Conservation (phyloP, 768 basidiomycete species). For the Boletus bicolor region DNA sequence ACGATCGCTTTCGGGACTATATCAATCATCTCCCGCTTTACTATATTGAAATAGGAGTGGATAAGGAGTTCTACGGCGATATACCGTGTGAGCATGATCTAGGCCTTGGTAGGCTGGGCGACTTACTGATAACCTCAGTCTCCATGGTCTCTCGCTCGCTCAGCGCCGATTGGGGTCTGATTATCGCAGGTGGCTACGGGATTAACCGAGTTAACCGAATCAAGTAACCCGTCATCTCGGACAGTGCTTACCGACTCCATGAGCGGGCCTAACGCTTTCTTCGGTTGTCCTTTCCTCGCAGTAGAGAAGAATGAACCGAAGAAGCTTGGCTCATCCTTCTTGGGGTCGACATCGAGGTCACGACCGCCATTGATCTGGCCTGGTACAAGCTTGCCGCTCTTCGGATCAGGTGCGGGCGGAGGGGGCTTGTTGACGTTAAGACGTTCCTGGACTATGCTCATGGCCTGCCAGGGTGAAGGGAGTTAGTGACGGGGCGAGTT, state of each 20-base stretch:
- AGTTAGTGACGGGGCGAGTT: background rate
- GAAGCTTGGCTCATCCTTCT: constrained; percentile 89
- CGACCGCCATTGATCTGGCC: constrained; percentile 85
- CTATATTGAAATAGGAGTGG: constrained; percentile 95
- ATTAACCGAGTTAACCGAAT: background rate
- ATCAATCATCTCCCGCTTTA: constrained; percentile 99
- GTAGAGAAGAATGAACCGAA: constrained; percentile 94
- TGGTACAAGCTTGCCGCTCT: constrained; percentile 58
- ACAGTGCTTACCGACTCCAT: constrained; percentile 54
- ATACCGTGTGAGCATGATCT: background rate
- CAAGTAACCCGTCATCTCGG: constrained; percentile 12
- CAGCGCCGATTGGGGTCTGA: constrained; percentile 86
- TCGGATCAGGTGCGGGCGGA: constrained; percentile 54
- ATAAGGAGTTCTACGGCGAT: constrained; percentile 78
- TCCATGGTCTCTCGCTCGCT: constrained; percentile 97
- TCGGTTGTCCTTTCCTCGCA: constrained; percentile 55
- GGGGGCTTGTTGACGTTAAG: constrained; percentile 80
- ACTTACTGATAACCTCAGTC: constrained; percentile 98
- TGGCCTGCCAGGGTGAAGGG: constrained; percentile 54
- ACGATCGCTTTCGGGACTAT: constrained; percentile 98
- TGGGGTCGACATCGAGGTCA: constrained; percentile 87
- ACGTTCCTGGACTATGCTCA: constrained; percentile 81
- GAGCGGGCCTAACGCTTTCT: constrained; percentile 50
- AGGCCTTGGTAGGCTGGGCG: background rate
- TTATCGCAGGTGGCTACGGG: constrained; percentile 72